These are phyloP conservation scores for Fusarium sp. DNA, from an alignment of 2,329 filamentous ascomycete species.

Conservation along the genomic window DNA sequence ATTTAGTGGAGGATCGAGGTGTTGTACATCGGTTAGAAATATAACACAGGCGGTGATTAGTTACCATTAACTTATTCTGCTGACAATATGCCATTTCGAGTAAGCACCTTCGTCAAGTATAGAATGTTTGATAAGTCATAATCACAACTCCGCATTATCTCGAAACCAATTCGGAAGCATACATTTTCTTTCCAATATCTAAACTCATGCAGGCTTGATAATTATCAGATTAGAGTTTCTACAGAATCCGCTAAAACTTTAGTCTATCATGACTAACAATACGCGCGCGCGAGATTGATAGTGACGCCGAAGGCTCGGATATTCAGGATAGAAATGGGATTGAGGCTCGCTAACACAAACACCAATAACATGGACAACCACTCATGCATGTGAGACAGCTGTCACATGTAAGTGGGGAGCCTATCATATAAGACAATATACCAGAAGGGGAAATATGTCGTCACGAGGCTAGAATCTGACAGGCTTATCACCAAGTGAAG, in stretches of 20 bases:
- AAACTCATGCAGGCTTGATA: background rate
- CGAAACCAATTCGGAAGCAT: background rate
- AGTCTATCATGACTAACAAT: constrained; percentile 18
- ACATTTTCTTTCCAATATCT: background rate
- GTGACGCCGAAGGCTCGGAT: background rate
- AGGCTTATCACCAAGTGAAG: background rate
- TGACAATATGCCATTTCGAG: too few species aligned
- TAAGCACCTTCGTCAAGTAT: too few species aligned
- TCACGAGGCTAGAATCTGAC: background rate
- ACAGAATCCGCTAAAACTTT: background rate
- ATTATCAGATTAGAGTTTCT: background rate
- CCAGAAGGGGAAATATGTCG: constrained; percentile 28
- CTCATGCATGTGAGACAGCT: constrained; percentile 10
- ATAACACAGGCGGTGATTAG: too few species aligned
- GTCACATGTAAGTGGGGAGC: constrained; percentile 9
- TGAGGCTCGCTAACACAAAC: constrained; percentile 16
- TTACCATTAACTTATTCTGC: too few species aligned
- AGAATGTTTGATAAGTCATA: too few species aligned
- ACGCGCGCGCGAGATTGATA: constrained; percentile 16
- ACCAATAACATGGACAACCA: background rate
- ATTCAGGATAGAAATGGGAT: too few species aligned
- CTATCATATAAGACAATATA: constrained; percentile 23
- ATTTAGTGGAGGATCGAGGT: too few species aligned
- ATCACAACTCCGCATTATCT: too few species aligned
- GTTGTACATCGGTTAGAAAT: too few species aligned